Evolutionary conservation across 768 basidiomycete genomes (phyloP), one percentile per base, ranked within the genome.

Genomic region (Hemileccinum impolitum): DNA sequence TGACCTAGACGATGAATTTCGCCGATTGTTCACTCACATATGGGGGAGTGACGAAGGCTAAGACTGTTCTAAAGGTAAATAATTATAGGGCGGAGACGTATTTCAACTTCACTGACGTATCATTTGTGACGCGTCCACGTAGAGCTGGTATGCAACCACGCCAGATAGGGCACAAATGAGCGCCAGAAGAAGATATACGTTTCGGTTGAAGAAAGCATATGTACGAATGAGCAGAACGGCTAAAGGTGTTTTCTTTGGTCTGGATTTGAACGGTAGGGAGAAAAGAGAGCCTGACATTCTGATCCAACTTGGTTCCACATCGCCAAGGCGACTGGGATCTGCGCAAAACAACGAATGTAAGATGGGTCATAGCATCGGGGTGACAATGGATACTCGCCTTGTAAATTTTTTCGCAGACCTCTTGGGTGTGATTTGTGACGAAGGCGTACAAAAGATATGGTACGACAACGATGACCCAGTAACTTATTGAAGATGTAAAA

Each of bases 281-380:
- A 40, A n/a, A 39, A 30, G 21, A 37, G 34, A 14, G 43, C 70
- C 75, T 52, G 53, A 84, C 85, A 82, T 72, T 90, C 85, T 40
- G 87, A 86, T 39, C 85, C 83, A 47, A 88, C 86, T 77, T 90
- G 88, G 59, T 90, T 90, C 87, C 87, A 90, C 81, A 89, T 85
- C 15, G 87, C 87, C 42, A 90, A 75, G 6, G 83, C 82, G 48
- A 90, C 88, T 6, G 88, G 88, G 45, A 89, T 81, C 87, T 90
- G 41, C 47, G 48, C 23, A 25, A 26, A 34, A 23, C 10, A n/a
- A 25, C 3, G 17, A 32, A 46, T 30, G 40, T 45, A 6, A 41
- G 34, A 38, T 43, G 6, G 39, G 31, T 23, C 6, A 9, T 11
- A 4, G 19, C 6, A 25, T 4, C 23, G 40, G 21, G 37, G 25